phyloP scores from a whole-genome alignment of 805 yeast species.

The Zygosaccharomyces rouxii region DNA sequence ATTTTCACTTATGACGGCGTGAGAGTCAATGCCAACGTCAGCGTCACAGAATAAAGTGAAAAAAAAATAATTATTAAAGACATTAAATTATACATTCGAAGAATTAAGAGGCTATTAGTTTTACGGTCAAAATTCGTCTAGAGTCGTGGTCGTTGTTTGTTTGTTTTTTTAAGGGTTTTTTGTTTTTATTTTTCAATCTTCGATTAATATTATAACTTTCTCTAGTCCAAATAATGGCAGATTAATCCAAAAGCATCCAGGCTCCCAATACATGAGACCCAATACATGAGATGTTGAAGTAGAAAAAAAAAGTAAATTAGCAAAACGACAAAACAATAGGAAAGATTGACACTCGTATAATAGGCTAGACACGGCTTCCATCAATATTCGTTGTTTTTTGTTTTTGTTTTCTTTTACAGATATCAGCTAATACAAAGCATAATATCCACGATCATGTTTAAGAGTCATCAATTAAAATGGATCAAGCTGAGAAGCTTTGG shows the following conservation, averaged over 20 bases:
- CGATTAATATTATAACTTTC: background rate
- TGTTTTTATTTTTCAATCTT: no score
- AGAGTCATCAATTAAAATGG: no score
- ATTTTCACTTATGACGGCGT: slow-evolving; percentile 8
- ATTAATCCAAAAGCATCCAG: background rate
- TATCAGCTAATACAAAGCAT: no score
- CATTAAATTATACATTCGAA: slow-evolving; percentile 4
- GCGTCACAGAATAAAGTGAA: slow-evolving; percentile 1
- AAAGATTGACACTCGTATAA: no score
- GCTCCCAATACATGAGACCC: background rate
- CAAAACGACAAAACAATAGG: background rate
- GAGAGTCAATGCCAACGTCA: background rate
- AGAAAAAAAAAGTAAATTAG: background rate
- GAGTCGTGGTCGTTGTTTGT: background rate
- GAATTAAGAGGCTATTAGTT: slow-evolving; percentile 1
- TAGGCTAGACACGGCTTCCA: no score
- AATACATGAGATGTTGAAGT: background rate
- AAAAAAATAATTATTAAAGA: slow-evolving; percentile 1
- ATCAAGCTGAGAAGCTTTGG: background rate
- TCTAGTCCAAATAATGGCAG: background rate
- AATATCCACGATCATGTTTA: no score
- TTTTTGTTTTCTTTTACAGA: no score
- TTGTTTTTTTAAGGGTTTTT: no score
- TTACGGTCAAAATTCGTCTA: background rate
- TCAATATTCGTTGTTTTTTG: no score